These are phyloP conservation scores for Ceratobasidium sp. DNA, from an alignment of 1,284 basidiomycete genomes.

Conservation along the genomic window DNA sequence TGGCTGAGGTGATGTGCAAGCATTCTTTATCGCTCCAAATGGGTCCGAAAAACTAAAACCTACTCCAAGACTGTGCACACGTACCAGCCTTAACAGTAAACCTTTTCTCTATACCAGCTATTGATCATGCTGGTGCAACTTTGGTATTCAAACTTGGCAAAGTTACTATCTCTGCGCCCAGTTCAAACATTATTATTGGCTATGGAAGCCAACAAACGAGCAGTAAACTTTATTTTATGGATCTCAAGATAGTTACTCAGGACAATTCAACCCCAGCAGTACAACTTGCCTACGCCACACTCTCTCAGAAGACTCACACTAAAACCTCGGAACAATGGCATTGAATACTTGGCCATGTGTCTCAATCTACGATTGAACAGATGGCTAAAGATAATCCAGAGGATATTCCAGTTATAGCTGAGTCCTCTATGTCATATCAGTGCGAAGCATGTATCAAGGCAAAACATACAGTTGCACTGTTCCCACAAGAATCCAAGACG, in stretches of 20 bases:
- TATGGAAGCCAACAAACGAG: not conserved
- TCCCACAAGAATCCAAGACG: not conserved
- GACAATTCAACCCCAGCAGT: not conserved
- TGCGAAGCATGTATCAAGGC: constrained; percentile 15
- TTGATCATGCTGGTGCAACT: not conserved
- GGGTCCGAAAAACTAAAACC: not conserved
- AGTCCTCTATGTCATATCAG: not conserved
- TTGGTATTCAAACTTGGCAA: not conserved
- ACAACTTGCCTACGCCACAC: not conserved
- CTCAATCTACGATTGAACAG: not conserved
- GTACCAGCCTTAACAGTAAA: not conserved
- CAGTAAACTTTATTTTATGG: not conserved
- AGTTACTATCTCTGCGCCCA: not conserved
- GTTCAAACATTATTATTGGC: not conserved
- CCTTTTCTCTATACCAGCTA: not conserved
- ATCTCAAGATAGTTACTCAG: not conserved
- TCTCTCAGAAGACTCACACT: too few species aligned
- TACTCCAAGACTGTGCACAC: not conserved
- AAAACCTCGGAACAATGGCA: constrained; percentile 22
- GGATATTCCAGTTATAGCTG: not conserved
- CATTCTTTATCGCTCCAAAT: not conserved
- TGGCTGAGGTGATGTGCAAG: not conserved
- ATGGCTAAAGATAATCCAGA: not conserved
- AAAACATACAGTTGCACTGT: not conserved
- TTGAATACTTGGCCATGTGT: not conserved